Evolutionary conservation across 2,329 filamentous ascomycete species (phyloP).

Genomic region (Penicillium sp.): DNA sequence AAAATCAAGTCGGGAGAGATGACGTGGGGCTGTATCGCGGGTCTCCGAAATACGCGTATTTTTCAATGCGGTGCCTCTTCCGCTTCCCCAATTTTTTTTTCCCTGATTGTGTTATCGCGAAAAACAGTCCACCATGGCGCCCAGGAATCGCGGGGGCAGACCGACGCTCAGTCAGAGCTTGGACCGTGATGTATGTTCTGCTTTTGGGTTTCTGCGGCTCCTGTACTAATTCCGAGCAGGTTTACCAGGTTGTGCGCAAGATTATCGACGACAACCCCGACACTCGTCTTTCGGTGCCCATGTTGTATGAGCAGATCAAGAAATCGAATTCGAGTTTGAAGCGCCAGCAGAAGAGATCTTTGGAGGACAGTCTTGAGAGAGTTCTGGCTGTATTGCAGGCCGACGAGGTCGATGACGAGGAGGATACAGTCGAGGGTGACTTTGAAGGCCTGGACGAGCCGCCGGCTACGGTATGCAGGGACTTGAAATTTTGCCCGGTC

Average conservation of each 20-base stretch:
- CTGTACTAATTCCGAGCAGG: slow-evolving; percentile 37
- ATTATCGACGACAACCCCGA: slow-evolving; percentile 65
- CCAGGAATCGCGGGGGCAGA: slow-evolving; percentile 42
- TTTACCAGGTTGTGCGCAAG: slow-evolving; percentile 78
- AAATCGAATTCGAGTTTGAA: slow-evolving; percentile 83
- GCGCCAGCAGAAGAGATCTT: slow-evolving; percentile 72
- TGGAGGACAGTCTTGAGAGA: slow-evolving; percentile 83
- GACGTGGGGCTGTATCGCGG: slow-evolving; percentile 18
- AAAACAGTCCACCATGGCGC: slow-evolving; percentile 33
- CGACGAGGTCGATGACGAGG: slow-evolving; percentile 58
- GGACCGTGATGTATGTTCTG: slow-evolving; percentile 58
- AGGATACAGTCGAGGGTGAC: slow-evolving; percentile 50
- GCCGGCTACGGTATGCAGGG: slow-evolving; percentile 28
- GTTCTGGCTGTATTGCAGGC: slow-evolving; percentile 70
- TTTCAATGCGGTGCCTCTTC: slow-evolving; percentile 8
- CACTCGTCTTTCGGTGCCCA: slow-evolving; percentile 56
- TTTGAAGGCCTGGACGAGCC: slow-evolving; percentile 50
- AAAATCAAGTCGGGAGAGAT: slow-evolving; percentile 7
- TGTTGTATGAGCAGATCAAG: slow-evolving; percentile 77
- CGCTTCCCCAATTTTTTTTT: slow-evolving; percentile 22
- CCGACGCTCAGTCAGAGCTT: slow-evolving; percentile 55
- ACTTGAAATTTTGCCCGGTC: not conserved
- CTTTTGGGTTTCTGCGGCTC: not conserved
- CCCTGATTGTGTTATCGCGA: slow-evolving; percentile 9
- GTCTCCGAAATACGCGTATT: slow-evolving; percentile 19